Base-by-base conservation (phyloP, 345 rosid species). In the Triadica sebifera region DNA sequence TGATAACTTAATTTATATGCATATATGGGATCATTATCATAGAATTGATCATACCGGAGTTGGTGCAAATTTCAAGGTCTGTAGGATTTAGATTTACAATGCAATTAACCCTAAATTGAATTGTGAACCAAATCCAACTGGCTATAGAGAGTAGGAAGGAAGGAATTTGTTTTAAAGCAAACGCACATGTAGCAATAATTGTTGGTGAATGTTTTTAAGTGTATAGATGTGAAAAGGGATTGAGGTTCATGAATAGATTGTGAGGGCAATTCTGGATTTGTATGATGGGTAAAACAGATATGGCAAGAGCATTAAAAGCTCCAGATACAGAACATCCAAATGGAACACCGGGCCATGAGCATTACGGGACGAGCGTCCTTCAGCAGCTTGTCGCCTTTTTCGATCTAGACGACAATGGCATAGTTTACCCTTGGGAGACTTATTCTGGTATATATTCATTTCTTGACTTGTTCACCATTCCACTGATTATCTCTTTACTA, bases 391-490 rank as follows among this genome's bases (percentile, higher is more conserved):
- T 79, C 2, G 87, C 93, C 82, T 95, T 91, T 78, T 95, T 93
- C 3, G 99, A 95, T 76, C 82, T 70, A 45, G 93, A 93, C 34
- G 84, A 80, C 56, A 85, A 95, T 74, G 99, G 98, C 51, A 93
- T 95, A 72, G 66, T 95, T 69, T 95, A 95, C 61, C 98, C 99
- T n/a, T 91, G 96, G 99, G 99, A 93, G 81, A 95, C 98, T 70
- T 95, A 86, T 72, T 43, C 83, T 57, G 94, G 99, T 91, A 59
- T 46, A 3, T 39, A 17, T 39, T 43, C 47, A 43, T 43, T 43
- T 43, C 50, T 38, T 65, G 29, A 69, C 52, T 7, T 52, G 11
- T 8, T 49, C 20, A 46, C 37, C 60, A 12, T 15, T 51, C 11
- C 10, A 10, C 12, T 10, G 24, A 39, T 25, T 24, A 50, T 53